Evolutionary conservation across 441 rosid species (phyloP).

Genomic region (Geranium incanum): DNA sequence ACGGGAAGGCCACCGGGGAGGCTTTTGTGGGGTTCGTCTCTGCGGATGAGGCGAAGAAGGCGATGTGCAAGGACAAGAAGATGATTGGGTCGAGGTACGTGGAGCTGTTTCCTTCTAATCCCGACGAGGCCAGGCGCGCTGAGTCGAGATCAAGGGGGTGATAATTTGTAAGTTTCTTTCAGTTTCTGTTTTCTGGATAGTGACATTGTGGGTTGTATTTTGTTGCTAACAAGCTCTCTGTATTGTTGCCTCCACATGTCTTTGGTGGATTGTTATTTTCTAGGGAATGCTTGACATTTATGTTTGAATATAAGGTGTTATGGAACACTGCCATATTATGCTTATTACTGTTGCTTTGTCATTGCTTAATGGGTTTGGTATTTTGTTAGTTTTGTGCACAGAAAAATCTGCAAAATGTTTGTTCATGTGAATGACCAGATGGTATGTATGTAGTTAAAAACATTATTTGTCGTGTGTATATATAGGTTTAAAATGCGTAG

Average conservation of each 20-base stretch:
- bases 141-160: constrained; percentile 79
- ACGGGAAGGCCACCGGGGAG: constrained; percentile 91
- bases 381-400: neutral
- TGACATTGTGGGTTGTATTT: neutral
- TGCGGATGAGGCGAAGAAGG: constrained; percentile 63
- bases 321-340: neutral
- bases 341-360: neutral
- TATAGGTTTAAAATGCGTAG: no score
- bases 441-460: neutral
- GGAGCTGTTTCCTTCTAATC: constrained; percentile 72
- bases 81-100: constrained; percentile 72
- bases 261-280: neutral
- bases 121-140: constrained; percentile 71
- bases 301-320: constrained; percentile 3
- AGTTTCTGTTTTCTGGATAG: neutral
- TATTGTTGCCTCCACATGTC: constrained; percentile 3
- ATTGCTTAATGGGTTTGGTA: neutral
- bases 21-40: constrained; percentile 76
- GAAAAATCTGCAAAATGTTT: neutral
- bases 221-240: neutral
- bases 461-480: no score
- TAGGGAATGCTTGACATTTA: constrained; percentile 6
- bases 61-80: constrained; percentile 87
- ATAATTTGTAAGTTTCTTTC: neutral
- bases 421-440: neutral